phyloP scores from a whole-genome alignment of 352 stramenopile genomes.

The Globisporangium acanthophoron region DNA sequence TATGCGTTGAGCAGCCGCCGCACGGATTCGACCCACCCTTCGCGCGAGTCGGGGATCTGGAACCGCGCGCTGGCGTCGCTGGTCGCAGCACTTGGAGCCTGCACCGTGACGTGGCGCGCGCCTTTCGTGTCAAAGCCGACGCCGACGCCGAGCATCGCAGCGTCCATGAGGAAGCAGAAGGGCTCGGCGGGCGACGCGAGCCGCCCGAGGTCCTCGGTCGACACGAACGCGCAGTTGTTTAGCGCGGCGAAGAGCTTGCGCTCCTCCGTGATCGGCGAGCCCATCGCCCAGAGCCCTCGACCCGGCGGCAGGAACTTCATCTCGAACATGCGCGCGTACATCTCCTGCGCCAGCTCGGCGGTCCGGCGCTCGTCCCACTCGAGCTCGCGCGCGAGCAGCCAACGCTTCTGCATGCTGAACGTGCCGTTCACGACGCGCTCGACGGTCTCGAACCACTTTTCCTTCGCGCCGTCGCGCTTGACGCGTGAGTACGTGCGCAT shows the following conservation, averaged over 20 bases:
- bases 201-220: constrained; percentile 66
- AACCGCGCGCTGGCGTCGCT: constrained; percentile 14
- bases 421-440: constrained; percentile 92
- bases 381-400: constrained; percentile 40
- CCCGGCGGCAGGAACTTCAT: constrained; percentile 95
- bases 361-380: constrained; percentile 64
- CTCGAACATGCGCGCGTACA: constrained; percentile 90
- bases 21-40: constrained; percentile 88
- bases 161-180: constrained; percentile 95
- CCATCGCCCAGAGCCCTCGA: constrained; percentile 92
- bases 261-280: constrained; percentile 86
- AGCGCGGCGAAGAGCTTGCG: constrained; percentile 83
- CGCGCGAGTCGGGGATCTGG: constrained; percentile 53
- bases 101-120: constrained; percentile 50
- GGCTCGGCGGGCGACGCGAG: constrained; percentile 58
- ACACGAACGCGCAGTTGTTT: constrained; percentile 94
- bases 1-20: constrained; percentile 81
- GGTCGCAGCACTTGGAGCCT: constrained; percentile 16
- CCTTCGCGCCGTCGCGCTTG: constrained; percentile 70
- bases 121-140: constrained; percentile 93
- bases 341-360: constrained; percentile 70
- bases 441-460: constrained; percentile 90
- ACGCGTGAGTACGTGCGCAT: constrained; percentile 89
- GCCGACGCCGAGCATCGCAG: constrained; percentile 91
- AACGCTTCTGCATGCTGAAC: constrained; percentile 92